Base-by-base conservation (phyloP, 2,329 filamentous ascomycete genomes). In the Incumbomyces delicatus region DNA sequence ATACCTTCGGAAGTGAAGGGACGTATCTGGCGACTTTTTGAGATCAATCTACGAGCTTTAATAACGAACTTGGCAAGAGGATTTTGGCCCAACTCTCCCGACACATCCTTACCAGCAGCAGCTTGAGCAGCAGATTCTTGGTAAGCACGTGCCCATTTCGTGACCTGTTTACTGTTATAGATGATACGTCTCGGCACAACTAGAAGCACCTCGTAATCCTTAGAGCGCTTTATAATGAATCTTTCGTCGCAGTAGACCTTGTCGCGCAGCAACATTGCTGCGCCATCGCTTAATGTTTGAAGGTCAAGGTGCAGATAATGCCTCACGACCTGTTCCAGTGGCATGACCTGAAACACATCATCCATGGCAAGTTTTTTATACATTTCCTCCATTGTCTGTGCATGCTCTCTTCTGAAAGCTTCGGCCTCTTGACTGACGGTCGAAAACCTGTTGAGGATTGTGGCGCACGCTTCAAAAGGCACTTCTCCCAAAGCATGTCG, bases 91-190 rank as follows among this genome's bases (percentile, higher is more conserved):
- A 61, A 36, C 2, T 54, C 54, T 3, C 48, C 39, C 0, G 41
- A 44, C 20, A 54, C 46, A 1, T 58, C 56, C 33, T 62, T 60
- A 4, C 53, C 56, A 48, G 59, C 58, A 22, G 64, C 50, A 8
- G 64, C 57, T 31, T 59, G 55, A 12, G 65, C 61, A 42, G 71
- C 62, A 44, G 72, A 65, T 44, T 80, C 71, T 50, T 73, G 71
- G 61, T 73, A 76, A 41, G 73, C 68, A 41, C 76, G 71, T 17
- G 78, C 66, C 78, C 78, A 82, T 13, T 63, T 58, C 12, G 68
- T 66, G 3, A 80, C 77, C 16, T 65, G 65, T 33, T 74, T 64
- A 7, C 79, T 63, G 12, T 66, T 60, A 14, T 63, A 57, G 2
- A 74, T 67, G 33, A 77, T 68, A 18, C 67, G 60, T 48, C 72